Base-by-base conservation (phyloP, 2,329 filamentous ascomycete genomes). In the Parastagonospora nodorum region DNA sequence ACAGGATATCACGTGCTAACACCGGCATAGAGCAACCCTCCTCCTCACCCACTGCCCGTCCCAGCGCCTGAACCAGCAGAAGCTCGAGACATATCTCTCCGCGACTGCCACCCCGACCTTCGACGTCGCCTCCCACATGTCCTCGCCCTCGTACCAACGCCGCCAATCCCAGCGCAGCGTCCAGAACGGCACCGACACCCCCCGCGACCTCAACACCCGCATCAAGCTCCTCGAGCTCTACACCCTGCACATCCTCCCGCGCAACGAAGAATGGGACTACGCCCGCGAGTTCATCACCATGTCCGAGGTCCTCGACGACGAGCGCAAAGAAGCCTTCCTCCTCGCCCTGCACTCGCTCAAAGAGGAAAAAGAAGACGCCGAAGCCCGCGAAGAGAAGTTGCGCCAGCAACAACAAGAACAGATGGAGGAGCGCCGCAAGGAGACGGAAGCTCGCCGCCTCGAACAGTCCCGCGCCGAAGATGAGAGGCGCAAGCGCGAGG, bases 241-340 rank as follows among this genome's bases (percentile, higher is more conserved):
- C 73, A 95, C 92, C 1, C 82, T 99, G 4, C 94, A 99, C 69
- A 90, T 97, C 7, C 84, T 99, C n/a, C 86, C 93, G 5, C 84
- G 91, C 45, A 97, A 97, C 63, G 87, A 90, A 48, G 92, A 97
- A 75, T 99, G 94, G 94, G 90, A 96, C 51, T 97, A 97, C 65
- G 91, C 94, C 4, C 84, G 86, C 52, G 90, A 96, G 63, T 97
- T 97, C 72, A 95, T 97, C 67, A 85, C 82, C 65, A 85, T 91
- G 67, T 94, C 87, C 71, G 87, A 93, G 40, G 85, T 96, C 24
- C 82, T 99, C 1, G 93, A 97, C 71, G 93, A 97, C 45, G 94
- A 97, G 76, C 85, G 90, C 38, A 86, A 90, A 56, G 91, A 97
- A 64, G 87, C 90, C 0, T 97, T 97, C 71, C 77, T 96, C 12